phyloP scores from a whole-genome alignment of 2,329 filamentous ascomycete species.

The Aspergillus aculeatinus region DNA sequence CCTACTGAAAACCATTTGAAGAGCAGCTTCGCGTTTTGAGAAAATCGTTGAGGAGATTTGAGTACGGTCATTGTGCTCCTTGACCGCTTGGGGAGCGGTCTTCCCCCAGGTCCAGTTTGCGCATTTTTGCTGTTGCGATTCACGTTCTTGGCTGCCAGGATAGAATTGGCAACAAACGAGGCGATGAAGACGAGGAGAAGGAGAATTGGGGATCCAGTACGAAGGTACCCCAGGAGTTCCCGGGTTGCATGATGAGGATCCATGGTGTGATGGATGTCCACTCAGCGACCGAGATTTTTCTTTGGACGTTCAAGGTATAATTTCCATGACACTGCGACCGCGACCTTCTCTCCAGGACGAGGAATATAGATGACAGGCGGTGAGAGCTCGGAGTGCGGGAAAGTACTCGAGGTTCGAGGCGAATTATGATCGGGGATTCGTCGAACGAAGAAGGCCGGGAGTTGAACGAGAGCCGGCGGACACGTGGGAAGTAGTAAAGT shows the following conservation, averaged over 20 bases:
- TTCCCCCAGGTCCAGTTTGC: constrained; percentile 78
- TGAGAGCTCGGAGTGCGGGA: not conserved
- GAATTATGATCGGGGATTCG: constrained; percentile 3
- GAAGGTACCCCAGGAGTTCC: constrained; percentile 48
- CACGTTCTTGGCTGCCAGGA: constrained; percentile 53
- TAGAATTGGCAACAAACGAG: constrained; percentile 61
- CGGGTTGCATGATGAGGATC: constrained; percentile 43
- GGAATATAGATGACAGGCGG: constrained; percentile 6
- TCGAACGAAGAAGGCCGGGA: constrained; percentile 12
- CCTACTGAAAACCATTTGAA: constrained; percentile 73
- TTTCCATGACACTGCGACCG: constrained; percentile 36
- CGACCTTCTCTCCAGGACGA: constrained; percentile 11
- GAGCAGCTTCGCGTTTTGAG: constrained; percentile 64
- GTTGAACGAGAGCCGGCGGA: constrained; percentile 17
- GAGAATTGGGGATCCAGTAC: constrained; percentile 63
- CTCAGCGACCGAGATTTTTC: constrained; percentile 20
- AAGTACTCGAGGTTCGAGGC: constrained; percentile 10
- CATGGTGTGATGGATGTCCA: constrained; percentile 32
- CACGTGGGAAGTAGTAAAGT: constrained; percentile 13
- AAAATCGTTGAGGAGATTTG: constrained; percentile 58
- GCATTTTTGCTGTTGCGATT: constrained; percentile 48
- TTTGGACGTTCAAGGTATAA: constrained; percentile 24
- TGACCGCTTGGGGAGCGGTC: constrained; percentile 72
- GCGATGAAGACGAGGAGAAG: constrained; percentile 64
- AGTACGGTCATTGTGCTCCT: constrained; percentile 51